A percentile compares a stretch with the other conserved stretches of the same genome.
phyloP scores from a whole-genome alignment of 352 stramenopile species.

The Poterioochromonas sp. region DNA sequence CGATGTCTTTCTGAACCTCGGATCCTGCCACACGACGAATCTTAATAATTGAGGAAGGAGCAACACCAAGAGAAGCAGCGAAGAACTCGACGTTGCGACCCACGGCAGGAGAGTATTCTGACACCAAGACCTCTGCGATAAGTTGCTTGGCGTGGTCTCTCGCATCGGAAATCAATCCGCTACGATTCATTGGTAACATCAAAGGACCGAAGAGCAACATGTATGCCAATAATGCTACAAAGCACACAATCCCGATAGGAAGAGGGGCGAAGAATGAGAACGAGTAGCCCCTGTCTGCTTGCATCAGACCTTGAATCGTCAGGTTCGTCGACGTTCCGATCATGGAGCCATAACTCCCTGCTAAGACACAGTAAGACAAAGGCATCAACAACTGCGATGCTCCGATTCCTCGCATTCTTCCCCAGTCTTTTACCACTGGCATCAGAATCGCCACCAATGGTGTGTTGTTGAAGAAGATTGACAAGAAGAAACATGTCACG shows the following conservation, averaged over 20 bases:
- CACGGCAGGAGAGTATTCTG: neutral
- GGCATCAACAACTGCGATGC: conserved; percentile 46
- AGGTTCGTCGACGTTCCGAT: conserved; percentile 50
- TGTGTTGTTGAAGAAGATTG: conserved; percentile 48
- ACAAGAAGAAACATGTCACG: conserved; percentile 41
- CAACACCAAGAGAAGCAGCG: neutral
- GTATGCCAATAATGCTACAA: conserved; percentile 42
- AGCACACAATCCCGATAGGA: conserved; percentile 36
- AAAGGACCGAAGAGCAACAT: conserved; percentile 37
- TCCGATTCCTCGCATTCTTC: conserved; percentile 40
- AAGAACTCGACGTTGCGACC: neutral
- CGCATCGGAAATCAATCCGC: conserved; percentile 43
- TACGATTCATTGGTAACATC: conserved; percentile 39
- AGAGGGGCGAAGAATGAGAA: conserved; percentile 46
- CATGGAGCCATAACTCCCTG: conserved; percentile 43
- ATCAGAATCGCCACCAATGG: conserved; percentile 47
- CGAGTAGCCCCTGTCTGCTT: conserved; percentile 31
- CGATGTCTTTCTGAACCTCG: neutral
- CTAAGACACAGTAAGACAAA: conserved; percentile 36
- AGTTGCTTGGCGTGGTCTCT: conserved; percentile 43
- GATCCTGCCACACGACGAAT: neutral
- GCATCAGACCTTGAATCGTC: conserved; percentile 45
- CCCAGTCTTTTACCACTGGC: conserved; percentile 46
- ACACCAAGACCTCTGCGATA: conserved; percentile 43
- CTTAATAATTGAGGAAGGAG: neutral